Percentiles rank a stretch among this genome's conserved stretches.
phyloP scores from a whole-genome alignment of 1,284 basidiomycete species.

The Microbotryum lychnidis-dioicae region DNA sequence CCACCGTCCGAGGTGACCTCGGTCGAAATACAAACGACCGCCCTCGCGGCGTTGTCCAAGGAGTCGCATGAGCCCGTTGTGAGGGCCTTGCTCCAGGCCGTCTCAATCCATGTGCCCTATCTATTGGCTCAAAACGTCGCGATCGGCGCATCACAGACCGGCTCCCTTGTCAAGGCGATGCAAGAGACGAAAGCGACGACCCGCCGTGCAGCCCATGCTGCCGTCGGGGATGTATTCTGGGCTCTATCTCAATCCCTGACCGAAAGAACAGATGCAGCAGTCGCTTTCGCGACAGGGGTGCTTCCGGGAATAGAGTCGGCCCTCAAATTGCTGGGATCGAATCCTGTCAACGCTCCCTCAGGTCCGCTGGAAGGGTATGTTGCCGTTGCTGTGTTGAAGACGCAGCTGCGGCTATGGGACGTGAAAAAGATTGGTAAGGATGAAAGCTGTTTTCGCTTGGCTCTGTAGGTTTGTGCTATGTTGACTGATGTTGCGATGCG shows the following conservation, averaged over 20 bases:
- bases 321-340: conserved; percentile 57
- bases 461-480: not conserved
- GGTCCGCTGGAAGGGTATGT: conserved; percentile 78
- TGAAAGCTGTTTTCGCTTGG: not conserved
- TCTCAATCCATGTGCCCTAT: conserved; percentile 52
- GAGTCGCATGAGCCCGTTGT: conserved; percentile 62
- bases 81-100: conserved; percentile 49
- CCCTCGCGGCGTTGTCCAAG: conserved; percentile 62
- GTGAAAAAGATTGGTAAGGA: conserved; percentile 25
- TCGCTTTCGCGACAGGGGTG: conserved; percentile 50
- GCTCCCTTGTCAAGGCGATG: conserved; percentile 36
- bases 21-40: conserved; percentile 19
- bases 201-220: conserved; percentile 49
- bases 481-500: not conserved
- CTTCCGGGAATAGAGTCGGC: conserved; percentile 57
- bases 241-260: conserved; percentile 34
- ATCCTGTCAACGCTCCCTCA: conserved; percentile 51
- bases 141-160: conserved; percentile 10
- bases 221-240: conserved; percentile 51
- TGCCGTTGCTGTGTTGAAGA: conserved; percentile 59
- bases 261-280: conserved; percentile 38
- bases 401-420: conserved; percentile 45
- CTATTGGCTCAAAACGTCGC: conserved; percentile 5
- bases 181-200: conserved; percentile 47
- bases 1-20: conserved; percentile 51